Conservation (phyloP, 2,329 filamentous ascomycete species). For the Botryotinia globosa region DNA sequence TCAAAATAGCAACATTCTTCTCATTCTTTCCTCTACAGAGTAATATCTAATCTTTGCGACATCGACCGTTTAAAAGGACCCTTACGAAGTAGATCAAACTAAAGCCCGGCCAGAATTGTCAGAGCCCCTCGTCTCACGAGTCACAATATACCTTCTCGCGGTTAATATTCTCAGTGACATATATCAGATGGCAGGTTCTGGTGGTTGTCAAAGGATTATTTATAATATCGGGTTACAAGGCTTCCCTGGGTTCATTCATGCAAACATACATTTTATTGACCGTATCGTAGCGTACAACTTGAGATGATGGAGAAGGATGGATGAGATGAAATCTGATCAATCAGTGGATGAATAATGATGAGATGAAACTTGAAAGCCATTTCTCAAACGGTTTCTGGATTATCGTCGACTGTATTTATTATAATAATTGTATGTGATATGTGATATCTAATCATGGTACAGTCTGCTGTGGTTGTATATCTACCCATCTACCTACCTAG, state of each 20-base stretch:
- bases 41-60: background rate
- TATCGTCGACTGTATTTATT: too few relatives aligned
- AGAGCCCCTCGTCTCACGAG: background rate
- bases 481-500: too few relatives aligned
- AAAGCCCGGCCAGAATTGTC: background rate
- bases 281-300: background rate
- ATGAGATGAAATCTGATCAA: background rate
- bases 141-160: background rate
- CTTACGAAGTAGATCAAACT: background rate
- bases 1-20: background rate
- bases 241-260: background rate
- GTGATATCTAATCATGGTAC: too few relatives aligned
- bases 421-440: background rate
- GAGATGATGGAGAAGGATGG: background rate
- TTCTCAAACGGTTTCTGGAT: background rate
- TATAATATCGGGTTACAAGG: background rate
- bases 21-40: background rate
- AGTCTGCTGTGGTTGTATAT: too few relatives aligned
- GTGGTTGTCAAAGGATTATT: background rate
- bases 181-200: constrained; percentile 6
- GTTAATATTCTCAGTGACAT: background rate
- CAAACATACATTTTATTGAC: background rate
- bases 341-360: background rate
- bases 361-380: background rate
- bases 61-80: background rate